Base-by-base conservation (phyloP, 2,329 filamentous ascomycete species). In the Hyphodiscus sp. region DNA sequence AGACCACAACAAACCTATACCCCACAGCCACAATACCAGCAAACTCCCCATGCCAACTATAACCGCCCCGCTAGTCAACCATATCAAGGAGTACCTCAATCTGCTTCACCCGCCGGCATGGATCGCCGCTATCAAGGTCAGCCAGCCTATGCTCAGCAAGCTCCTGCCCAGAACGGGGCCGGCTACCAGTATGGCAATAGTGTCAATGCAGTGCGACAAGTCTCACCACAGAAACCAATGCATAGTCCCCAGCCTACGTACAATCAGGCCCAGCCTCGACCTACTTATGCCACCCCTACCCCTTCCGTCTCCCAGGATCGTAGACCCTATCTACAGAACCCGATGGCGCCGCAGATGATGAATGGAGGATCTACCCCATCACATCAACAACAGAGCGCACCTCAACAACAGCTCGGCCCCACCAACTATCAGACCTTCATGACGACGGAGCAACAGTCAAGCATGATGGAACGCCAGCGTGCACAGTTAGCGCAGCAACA, bases 401-500 rank as follows among this genome's bases (percentile, higher is more conserved):
- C 58, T 30, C 53, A 55, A 44, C 56, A 55, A 23, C 51, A 52
- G n/a, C 45, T 44, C 13, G 38, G 38, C 7, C 46, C 46, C 26
- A 45, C 33, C 29, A 56, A 55, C 46, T 62, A 61, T 44, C 58
- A 60, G 55, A 64, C 60, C 11, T 63, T 65, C 51, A 62, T 70
- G 61, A 69, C 64, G 18, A 55, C 59, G 18, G 64, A 64, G 51
- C 59, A 71, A 51, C 69, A 71, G 46, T 59, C 64, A 20, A 61
- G 56, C 43, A 66, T 72, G 59, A 64, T 71, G 58, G 69, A 71
- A 33, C 63, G 67, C 26, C 67, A 70, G 52, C 61, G 67, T 29
- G 67, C 65, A 47, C 66, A 69, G 47, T 49, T 70, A n/a, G 67
- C 66, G 18, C 61, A 63, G 49, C 68, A 70, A 48, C 67, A 67